A percentile compares a stretch with the other conserved stretches of the same genome.
Evolutionary conservation across 805 yeast species (phyloP).

Genomic region (Zygosaccharomyces siamensis): DNA sequence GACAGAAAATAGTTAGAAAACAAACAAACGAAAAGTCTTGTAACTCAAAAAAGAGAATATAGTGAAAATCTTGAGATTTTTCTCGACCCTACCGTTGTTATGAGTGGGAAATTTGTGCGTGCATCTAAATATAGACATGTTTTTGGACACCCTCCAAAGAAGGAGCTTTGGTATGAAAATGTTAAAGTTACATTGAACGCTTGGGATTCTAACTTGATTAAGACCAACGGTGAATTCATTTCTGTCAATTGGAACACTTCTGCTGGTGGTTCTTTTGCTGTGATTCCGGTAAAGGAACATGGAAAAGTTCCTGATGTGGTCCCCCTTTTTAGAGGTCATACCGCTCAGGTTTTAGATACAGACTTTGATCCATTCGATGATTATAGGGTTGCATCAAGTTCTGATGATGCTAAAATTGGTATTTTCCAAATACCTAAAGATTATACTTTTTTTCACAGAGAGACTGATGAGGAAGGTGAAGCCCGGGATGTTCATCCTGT

Average conservation of each 20-base stretch:
- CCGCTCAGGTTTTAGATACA: conserved; percentile 91
- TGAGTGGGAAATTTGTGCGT: conserved; percentile 84
- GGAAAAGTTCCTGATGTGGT: conserved; percentile 94
- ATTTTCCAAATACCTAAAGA: conserved; percentile 85
- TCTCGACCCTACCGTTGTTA: conserved; percentile 15
- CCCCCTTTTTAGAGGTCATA: conserved; percentile 92
- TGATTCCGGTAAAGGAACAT: conserved; percentile 76
- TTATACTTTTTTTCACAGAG: conserved; percentile 59
- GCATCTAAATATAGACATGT: conserved; percentile 97
- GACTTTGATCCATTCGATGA: conserved; percentile 91
- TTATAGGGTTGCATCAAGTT: conserved; percentile 66
- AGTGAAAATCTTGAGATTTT: background rate
- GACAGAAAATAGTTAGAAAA: conserved; percentile 4
- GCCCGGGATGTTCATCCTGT: conserved; percentile 67
- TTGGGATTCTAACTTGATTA: conserved; percentile 89
- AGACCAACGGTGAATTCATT: conserved; percentile 79
- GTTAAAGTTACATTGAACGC: conserved; percentile 81
- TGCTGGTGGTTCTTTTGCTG: conserved; percentile 97
- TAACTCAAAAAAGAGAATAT: background rate
- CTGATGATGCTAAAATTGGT: conserved; percentile 76
- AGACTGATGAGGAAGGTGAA: conserved; percentile 50
- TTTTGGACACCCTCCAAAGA: conserved; percentile 77
- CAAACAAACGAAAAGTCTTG: background rate
- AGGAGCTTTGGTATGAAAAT: conserved; percentile 43
- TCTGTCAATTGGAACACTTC: conserved; percentile 90